Conservation (phyloP, 2,329 filamentous ascomycete species). For the Cadophora sp. region DNA sequence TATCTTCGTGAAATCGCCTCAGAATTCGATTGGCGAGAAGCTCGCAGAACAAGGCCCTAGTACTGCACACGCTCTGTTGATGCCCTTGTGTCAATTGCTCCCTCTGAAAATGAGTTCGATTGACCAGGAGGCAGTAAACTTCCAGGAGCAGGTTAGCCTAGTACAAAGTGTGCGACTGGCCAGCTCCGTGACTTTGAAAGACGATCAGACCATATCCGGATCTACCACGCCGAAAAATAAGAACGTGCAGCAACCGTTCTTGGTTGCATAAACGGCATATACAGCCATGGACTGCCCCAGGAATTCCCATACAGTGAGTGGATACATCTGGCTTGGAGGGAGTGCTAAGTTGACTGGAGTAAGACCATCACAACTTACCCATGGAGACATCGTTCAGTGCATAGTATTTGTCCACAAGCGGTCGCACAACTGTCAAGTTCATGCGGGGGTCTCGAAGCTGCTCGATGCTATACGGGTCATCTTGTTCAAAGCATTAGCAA, state of each 20-base stretch:
- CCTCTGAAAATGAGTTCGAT: constrained; percentile 78
- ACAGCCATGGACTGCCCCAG: not conserved
- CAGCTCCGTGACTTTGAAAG: not conserved
- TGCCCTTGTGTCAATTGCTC: constrained; percentile 79
- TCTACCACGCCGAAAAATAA: too few relatives aligned
- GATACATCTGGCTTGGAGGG: not conserved
- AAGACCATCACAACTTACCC: constrained; percentile 52
- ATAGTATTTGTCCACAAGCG: constrained; percentile 84
- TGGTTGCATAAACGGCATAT: too few relatives aligned
- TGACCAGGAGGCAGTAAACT: constrained; percentile 86
- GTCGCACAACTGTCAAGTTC: constrained; percentile 76
- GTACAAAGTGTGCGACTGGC: not conserved
- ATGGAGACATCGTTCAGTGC: constrained; percentile 81
- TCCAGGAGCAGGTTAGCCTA: constrained; percentile 8
- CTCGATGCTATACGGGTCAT: constrained; percentile 72
- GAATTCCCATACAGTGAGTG: not conserved
- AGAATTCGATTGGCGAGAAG: constrained; percentile 80
- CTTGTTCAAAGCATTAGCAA: constrained; percentile 44
- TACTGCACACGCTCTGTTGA: constrained; percentile 81
- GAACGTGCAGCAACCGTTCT: too few relatives aligned
- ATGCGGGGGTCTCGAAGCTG: constrained; percentile 83
- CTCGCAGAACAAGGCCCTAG: constrained; percentile 80
- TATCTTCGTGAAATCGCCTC: constrained; percentile 79
- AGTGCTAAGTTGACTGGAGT: not conserved
- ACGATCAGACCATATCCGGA: not conserved